Conservation (phyloP, 805 yeast genomes). For the Hanseniaspora singularis region DNA sequence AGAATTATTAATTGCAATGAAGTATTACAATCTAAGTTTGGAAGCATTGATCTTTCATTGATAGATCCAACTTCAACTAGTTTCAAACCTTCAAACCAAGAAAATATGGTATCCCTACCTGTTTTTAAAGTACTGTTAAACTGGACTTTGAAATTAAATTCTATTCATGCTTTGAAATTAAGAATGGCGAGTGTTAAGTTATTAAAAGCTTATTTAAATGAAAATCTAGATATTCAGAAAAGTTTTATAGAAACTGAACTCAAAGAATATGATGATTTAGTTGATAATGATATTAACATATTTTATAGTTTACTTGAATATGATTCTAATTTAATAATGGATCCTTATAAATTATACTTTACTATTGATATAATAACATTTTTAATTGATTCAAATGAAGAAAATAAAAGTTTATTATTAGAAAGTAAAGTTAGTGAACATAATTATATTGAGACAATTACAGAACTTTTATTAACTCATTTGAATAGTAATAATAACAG, state of each 20-base stretch:
- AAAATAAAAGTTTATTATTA: slow-evolving; percentile 35
- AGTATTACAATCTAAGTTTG: slow-evolving; percentile 55
- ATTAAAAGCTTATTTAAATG: slow-evolving; percentile 54
- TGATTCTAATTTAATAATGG: slow-evolving; percentile 56
- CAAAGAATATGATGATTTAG: slow-evolving; percentile 26
- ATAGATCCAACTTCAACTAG: slow-evolving; percentile 46
- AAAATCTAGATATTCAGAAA: slow-evolving; percentile 48
- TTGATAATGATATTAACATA: slow-evolving; percentile 34
- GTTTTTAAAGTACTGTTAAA: slow-evolving; percentile 62
- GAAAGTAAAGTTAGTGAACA: slow-evolving; percentile 55
- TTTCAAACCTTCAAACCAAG: slow-evolving; percentile 17
- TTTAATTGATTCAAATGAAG: slow-evolving; percentile 38
- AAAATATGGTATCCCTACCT: slow-evolving; percentile 36
- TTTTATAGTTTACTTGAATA: slow-evolving; percentile 63
- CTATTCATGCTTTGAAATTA: slow-evolving; percentile 74
- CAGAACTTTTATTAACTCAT: slow-evolving; percentile 59
- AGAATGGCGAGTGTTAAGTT: slow-evolving; percentile 61
- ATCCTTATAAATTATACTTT: slow-evolving; percentile 85
- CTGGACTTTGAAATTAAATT: slow-evolving; percentile 70
- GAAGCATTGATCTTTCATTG: slow-evolving; percentile 83
- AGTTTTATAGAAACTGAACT: slow-evolving; percentile 62
- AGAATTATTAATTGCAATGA: slow-evolving; percentile 59
- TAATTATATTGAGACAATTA: slow-evolving; percentile 58
- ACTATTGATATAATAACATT: slow-evolving; percentile 54
- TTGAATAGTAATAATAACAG: slow-evolving; percentile 42